phyloP scores from a whole-genome alignment of 768 basidiomycete species.

The Basidioascus undulatus region DNA sequence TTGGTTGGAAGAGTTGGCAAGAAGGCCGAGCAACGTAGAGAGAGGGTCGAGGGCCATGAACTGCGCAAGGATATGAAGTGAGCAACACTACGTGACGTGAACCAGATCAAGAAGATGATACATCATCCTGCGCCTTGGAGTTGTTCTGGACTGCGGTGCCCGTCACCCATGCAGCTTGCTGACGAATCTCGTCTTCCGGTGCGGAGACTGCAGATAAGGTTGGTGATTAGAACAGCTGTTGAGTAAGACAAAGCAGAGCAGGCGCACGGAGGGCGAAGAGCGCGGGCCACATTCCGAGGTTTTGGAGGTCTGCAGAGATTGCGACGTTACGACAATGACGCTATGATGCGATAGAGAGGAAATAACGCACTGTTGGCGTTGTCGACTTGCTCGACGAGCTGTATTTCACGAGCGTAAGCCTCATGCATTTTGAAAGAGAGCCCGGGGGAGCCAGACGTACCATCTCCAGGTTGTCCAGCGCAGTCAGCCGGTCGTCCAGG shows the following conservation, averaged over 20 bases:
- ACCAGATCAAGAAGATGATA: conserved; percentile 19
- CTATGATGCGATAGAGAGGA: not conserved
- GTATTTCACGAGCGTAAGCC: not conserved
- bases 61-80: not conserved
- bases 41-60: conserved; percentile 33
- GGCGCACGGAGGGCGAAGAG: conserved; percentile 39
- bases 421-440: not conserved
- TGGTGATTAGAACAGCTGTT: no score
- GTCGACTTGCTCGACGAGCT: conserved; percentile 73
- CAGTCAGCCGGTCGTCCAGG: conserved; percentile 32
- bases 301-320: conserved; percentile 35
- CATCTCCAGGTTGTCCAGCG: conserved; percentile 73
- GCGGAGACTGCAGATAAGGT: no score
- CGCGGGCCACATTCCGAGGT: conserved; percentile 54
- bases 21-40: conserved; percentile 34
- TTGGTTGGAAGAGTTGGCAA: conserved; percentile 26
- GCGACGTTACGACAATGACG: not conserved
- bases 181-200: conserved; percentile 34
- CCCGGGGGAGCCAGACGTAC: conserved; percentile 21
- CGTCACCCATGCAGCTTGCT: conserved; percentile 56
- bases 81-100: not conserved
- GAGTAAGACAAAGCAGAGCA: no score
- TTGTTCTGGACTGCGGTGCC: conserved; percentile 77
- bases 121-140: conserved; percentile 51
- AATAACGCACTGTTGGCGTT: conserved; percentile 50